Evolutionary conservation across 257 asterid species (phyloP).

Genomic region (Rubia yunnanensis): DNA sequence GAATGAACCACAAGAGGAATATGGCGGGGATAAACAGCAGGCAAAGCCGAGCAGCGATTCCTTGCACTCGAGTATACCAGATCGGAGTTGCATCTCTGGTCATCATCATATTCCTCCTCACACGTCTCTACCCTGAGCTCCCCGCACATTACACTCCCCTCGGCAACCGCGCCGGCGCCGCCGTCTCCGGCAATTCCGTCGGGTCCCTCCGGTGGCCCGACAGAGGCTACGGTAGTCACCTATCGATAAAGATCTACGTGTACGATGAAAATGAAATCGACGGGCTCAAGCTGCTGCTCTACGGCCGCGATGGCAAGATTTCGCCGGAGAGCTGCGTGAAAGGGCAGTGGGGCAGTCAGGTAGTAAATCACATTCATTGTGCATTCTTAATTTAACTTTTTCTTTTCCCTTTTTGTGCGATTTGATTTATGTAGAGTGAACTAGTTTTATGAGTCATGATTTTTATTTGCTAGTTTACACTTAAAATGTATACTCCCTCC

Average conservation of each 20-base stretch:
- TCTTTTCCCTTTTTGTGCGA: neutral
- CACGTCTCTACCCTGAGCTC: slow-evolving; percentile 33
- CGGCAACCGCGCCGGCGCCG: slow-evolving; percentile 14
- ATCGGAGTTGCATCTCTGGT: slow-evolving; percentile 69
- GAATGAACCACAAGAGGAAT: neutral
- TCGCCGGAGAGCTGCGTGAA: slow-evolving; percentile 63
- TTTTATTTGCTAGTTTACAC: neutral
- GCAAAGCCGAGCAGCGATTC: slow-evolving; percentile 17
- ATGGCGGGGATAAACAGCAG: slow-evolving; percentile 19
- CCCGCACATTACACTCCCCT: neutral
- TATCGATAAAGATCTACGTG: slow-evolving; percentile 71
- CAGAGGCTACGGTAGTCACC: slow-evolving; percentile 37
- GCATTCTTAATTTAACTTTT: neutral
- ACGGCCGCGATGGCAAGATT: slow-evolving; percentile 75
- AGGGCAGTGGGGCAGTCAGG: slow-evolving; percentile 99
- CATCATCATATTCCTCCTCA: slow-evolving; percentile 65
- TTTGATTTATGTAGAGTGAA: neutral
- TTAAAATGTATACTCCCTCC: too few relatives aligned
- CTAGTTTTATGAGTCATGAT: neutral
- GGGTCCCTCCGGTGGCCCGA: slow-evolving; percentile 34
- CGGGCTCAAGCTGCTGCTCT: slow-evolving; percentile 54
- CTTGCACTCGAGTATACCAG: slow-evolving; percentile 71
- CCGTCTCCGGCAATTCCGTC: slow-evolving; percentile 17
- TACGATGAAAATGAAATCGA: slow-evolving; percentile 77
- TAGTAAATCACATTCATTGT: slow-evolving; percentile 5